A percentile compares a stretch with the other conserved stretches of the same genome.
Evolutionary conservation across 2,329 filamentous ascomycete species (phyloP).

Genomic region (Penicillium italicum): DNA sequence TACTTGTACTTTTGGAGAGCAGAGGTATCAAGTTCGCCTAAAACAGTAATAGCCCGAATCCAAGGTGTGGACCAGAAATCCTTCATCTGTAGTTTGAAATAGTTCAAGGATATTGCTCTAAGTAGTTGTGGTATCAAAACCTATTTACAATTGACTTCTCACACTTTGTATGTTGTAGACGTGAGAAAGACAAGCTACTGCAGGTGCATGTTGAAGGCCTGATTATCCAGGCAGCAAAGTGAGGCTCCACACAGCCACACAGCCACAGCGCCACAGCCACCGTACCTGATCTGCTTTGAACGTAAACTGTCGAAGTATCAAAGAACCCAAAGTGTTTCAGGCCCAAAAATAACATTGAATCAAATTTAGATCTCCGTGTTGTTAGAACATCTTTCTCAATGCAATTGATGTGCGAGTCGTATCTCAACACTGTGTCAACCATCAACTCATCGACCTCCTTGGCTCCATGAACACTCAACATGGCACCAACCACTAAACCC

Average conservation of each 20-base stretch:
- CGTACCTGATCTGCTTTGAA: conserved; percentile 3
- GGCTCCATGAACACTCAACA: background rate
- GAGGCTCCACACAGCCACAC: background rate
- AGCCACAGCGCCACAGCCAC: background rate
- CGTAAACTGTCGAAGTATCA: background rate
- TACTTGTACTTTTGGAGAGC: background rate
- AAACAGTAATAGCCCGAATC: background rate
- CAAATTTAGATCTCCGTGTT: background rate
- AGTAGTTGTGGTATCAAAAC: background rate
- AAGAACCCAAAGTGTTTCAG: background rate
- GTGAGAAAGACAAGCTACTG: background rate
- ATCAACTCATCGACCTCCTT: background rate
- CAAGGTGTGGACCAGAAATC: background rate
- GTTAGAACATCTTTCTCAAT: background rate
- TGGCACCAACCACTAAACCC: conserved; percentile 15
- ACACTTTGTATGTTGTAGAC: background rate
- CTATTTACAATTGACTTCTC: too few species aligned
- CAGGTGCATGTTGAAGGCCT: background rate
- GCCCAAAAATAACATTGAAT: background rate
- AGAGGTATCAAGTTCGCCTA: background rate
- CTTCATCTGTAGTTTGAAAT: background rate
- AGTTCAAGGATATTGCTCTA: background rate
- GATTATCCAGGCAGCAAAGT: background rate
- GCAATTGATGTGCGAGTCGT: background rate
- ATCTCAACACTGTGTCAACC: background rate